Conservation (phyloP, 2,329 filamentous ascomycete genomes). For the Pseudocercospora vitis region DNA sequence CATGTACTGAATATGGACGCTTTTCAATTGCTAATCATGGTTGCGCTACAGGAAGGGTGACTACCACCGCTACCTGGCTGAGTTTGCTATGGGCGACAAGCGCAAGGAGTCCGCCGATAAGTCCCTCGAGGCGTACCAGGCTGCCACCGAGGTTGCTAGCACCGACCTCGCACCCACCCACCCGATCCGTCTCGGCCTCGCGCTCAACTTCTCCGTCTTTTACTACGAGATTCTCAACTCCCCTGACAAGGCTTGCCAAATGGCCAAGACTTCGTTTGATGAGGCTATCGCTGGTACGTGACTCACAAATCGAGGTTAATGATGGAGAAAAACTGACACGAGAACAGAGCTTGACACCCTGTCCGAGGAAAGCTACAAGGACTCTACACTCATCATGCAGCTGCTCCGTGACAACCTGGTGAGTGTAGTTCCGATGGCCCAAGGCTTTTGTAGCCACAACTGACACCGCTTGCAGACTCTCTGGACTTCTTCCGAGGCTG, state of each 20-base stretch:
- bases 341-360: slow-evolving; percentile 84
- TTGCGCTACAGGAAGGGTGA: slow-evolving; percentile 80
- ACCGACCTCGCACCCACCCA: slow-evolving; percentile 88
- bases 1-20: neutral
- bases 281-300: slow-evolving; percentile 83
- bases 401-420: slow-evolving; percentile 95
- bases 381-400: slow-evolving; percentile 98
- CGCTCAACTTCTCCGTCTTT: slow-evolving; percentile 97
- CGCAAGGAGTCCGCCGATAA: slow-evolving; percentile 92
- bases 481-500: slow-evolving; percentile 98
- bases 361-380: slow-evolving; percentile 99
- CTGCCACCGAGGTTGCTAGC: slow-evolving; percentile 83
- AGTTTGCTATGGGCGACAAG: slow-evolving; percentile 92
- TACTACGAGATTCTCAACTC: slow-evolving; percentile 99
- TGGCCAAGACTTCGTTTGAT: slow-evolving; percentile 93
- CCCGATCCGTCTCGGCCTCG: slow-evolving; percentile 88
- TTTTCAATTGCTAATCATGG: slow-evolving; percentile 16
- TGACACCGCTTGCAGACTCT: slow-evolving; percentile 66
- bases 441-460: slow-evolving; percentile 25
- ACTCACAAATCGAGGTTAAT: neutral
- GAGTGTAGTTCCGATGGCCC: slow-evolving; percentile 26
- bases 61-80: slow-evolving; percentile 97
- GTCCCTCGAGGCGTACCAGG: slow-evolving; percentile 96
- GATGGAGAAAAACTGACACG: slow-evolving; percentile 11
- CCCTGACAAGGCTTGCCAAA: slow-evolving; percentile 95